A percentile compares a stretch with the other conserved stretches of the same genome.
Evolutionary conservation across 1,139 yeast genomes (phyloP).

Genomic region (Pichia cactophila): DNA sequence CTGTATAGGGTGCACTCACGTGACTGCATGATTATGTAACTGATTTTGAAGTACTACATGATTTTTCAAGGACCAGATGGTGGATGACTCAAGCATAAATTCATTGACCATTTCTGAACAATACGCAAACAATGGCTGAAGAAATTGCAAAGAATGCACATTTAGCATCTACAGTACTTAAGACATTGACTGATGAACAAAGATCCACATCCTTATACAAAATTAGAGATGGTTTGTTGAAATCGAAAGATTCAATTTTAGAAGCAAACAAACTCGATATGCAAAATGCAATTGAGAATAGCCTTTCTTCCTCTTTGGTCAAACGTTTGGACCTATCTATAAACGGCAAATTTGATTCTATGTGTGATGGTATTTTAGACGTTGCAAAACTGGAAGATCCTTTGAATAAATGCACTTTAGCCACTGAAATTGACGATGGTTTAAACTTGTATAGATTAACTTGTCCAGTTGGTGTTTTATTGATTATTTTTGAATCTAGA

Average conservation of each 20-base stretch:
- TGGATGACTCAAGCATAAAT: neutral
- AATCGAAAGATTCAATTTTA: slow-evolving; percentile 53
- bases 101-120: too few relatives aligned
- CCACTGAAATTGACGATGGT: slow-evolving; percentile 80
- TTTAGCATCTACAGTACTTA: slow-evolving; percentile 68
- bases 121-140: slow-evolving; percentile 44
- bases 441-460: slow-evolving; percentile 74
- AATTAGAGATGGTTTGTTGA: slow-evolving; percentile 61
- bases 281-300: slow-evolving; percentile 52
- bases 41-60: too few relatives aligned
- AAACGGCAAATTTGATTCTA: slow-evolving; percentile 81
- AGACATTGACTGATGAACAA: slow-evolving; percentile 65
- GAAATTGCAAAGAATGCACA: slow-evolving; percentile 74
- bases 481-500: slow-evolving; percentile 91
- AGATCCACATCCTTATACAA: slow-evolving; percentile 66
- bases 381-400: slow-evolving; percentile 88
- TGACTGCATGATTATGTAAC: neutral
- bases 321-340: slow-evolving; percentile 77
- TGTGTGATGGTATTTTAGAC: slow-evolving; percentile 91
- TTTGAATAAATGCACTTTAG: slow-evolving; percentile 75
- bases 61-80: too few relatives aligned
- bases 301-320: slow-evolving; percentile 60
- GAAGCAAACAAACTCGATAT: slow-evolving; percentile 71
- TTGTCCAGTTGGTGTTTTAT: slow-evolving; percentile 88
- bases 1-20: neutral